Evolutionary conservation across 345 rosid genomes (phyloP).

Genomic region (Sisymbrium altissimum): DNA sequence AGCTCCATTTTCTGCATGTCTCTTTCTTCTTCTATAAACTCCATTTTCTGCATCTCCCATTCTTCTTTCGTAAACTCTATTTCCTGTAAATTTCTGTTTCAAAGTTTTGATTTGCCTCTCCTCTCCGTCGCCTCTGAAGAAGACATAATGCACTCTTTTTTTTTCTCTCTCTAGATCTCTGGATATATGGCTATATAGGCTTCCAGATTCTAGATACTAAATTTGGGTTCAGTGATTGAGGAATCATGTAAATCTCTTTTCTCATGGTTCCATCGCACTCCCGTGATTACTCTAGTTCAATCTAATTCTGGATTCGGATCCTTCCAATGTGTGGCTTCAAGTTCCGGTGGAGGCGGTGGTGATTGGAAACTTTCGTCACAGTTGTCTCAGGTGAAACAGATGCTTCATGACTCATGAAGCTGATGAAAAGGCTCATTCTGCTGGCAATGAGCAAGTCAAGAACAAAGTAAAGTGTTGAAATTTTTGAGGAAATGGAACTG

Average conservation of each 20-base stretch:
- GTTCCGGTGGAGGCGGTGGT: constrained; percentile 30
- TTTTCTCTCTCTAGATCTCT: too few relatives aligned
- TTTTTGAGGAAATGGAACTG: not conserved
- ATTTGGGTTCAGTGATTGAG: too few relatives aligned
- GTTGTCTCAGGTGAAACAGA: constrained; percentile 63
- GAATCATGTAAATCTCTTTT: constrained; percentile 22
- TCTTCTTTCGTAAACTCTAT: too few relatives aligned
- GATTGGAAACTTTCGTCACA: constrained; percentile 71
- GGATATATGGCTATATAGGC: too few relatives aligned
- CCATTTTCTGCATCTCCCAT: too few relatives aligned
- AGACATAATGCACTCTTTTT: too few relatives aligned
- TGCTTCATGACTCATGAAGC: constrained; percentile 77
- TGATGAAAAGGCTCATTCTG: constrained; percentile 69
- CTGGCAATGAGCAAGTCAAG: constrained; percentile 41
- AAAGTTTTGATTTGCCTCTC: too few relatives aligned
- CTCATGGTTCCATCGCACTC: constrained; percentile 20
- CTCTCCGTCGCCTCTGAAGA: too few relatives aligned
- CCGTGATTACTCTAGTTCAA: not conserved
- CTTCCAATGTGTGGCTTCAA: constrained; percentile 60
- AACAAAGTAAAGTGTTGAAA: not conserved
- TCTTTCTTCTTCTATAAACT: too few relatives aligned
- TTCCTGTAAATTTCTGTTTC: too few relatives aligned
- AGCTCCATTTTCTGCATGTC: too few relatives aligned
- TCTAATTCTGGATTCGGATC: constrained; percentile 37
- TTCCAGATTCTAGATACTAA: too few relatives aligned